Evolutionary conservation across 495 filamentous ascomycete genomes (phyloP).

Genomic region (Lentithecium fluviatile): DNA sequence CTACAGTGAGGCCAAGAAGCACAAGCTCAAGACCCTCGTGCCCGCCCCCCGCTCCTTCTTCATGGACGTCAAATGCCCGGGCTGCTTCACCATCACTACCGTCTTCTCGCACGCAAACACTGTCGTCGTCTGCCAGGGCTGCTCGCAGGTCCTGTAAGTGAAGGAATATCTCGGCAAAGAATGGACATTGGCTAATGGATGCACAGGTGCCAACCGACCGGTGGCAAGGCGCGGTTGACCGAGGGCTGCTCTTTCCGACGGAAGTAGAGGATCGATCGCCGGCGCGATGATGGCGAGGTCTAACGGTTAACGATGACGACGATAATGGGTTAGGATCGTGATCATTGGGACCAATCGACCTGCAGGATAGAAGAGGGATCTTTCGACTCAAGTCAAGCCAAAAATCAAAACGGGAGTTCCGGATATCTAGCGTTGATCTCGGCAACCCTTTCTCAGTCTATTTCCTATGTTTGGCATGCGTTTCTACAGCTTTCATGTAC

Average conservation of each 20-base stretch:
- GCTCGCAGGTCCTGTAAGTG: conserved; percentile 62
- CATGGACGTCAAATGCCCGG: conserved; percentile 99
- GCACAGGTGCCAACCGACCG: conserved; percentile 96
- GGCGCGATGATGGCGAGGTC: conserved; percentile 1
- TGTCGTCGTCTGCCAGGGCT: conserved; percentile 98
- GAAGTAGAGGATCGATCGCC: conserved; percentile 81
- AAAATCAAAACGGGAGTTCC: conserved; percentile 63
- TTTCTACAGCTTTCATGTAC: conserved; percentile 29
- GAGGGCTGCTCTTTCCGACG: conserved; percentile 99
- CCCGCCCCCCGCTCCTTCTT: conserved; percentile 97
- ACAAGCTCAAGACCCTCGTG: conserved; percentile 99
- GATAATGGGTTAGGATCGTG: conserved; percentile 32
- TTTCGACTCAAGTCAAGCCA: conserved; percentile 40
- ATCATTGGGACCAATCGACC: conserved; percentile 34
- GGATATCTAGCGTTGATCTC: conserved; percentile 73
- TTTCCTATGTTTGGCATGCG: conserved; percentile 31
- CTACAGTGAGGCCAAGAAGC: conserved; percentile 79
- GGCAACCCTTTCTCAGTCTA: conserved; percentile 28
- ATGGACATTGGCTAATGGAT: conserved; percentile 71
- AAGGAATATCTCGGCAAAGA: not conserved
- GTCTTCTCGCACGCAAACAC: conserved; percentile 99
- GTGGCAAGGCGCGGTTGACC: conserved; percentile 94
- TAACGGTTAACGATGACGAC: conserved; percentile 29
- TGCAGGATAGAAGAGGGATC: conserved; percentile 51
- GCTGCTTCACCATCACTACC: conserved; percentile 99